Base-by-base conservation (phyloP, 352 stramenopile species). In the Phytophthora palmivora region DNA sequence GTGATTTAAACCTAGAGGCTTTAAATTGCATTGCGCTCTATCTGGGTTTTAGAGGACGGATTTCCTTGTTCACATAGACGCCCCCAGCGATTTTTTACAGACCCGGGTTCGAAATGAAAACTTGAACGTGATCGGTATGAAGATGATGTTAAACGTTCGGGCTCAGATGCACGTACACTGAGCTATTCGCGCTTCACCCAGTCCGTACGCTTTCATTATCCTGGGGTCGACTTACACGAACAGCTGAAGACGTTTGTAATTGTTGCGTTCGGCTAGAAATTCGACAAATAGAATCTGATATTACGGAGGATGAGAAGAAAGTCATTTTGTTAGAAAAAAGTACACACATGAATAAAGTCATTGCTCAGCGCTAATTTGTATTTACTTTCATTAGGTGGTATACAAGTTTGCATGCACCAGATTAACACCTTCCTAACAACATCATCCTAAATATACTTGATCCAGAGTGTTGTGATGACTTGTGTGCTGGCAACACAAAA, bases 161-260 rank as follows among this genome's bases (percentile, higher is more conserved):
- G 52, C 14, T 33, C 46, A 2, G 38, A 52, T 15, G 46, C 37
- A 3, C 33, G 38, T 21, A 52, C 30, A 2, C 1, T 51, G 10
- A 64, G 46, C 16, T 64, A 64, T 19, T 52, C 56, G 8, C 12
- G 45, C 5, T 64, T 64, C 22, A 64, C 33, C 3, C 46, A 64
- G n/a, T 57, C 50, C 21, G 15, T 46, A 6, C 55, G 50, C 14
- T 58, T 52, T 11, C 37, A 56, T n/a, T 58, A 56, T 19, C 56
- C 28, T 21, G 37, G 56, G 14, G 45, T 64, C 38, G 38, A 19
- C 6, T 64, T 15, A 64, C 46, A 24, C 6, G 45, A 39, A 58
- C 56, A 14, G 18, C 56, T 7, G 37, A 58, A 9, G 56, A 64
- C 38, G 45, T 52, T 11, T 52, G 55, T 39, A 46, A 64, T 19